phyloP scores from a whole-genome alignment of 225 moss, liverwort and hornwort species.

The Rhytidiadelphus loreus region DNA sequence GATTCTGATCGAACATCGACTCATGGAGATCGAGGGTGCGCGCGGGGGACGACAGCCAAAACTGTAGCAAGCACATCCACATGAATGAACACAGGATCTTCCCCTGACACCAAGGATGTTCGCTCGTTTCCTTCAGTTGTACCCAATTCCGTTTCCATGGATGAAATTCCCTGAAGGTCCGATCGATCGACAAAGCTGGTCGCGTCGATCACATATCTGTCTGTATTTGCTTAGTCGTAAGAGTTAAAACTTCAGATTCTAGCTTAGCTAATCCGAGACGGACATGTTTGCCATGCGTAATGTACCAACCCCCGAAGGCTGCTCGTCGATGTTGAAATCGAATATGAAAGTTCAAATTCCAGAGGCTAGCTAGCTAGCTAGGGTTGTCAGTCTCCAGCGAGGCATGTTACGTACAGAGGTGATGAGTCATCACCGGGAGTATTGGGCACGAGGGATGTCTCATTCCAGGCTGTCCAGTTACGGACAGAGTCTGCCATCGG shows the following conservation, averaged over 20 bases:
- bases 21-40: slow-evolving; percentile 18
- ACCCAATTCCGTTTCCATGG: slow-evolving; percentile 2
- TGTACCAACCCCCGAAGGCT: not conserved
- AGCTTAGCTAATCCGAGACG: not conserved
- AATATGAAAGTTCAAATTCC: not conserved
- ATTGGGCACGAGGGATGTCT: not conserved
- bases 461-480: not conserved
- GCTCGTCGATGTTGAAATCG: not conserved
- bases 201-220: not conserved
- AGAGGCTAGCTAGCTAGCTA: too few species aligned
- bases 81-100: slow-evolving; percentile 1
- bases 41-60: slow-evolving; percentile 41
- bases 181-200: not conserved
- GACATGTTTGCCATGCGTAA: not conserved
- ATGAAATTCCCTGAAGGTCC: not conserved
- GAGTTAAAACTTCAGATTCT: not conserved
- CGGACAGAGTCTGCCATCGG: not conserved
- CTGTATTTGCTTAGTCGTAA: not conserved
- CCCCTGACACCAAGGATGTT: slow-evolving; percentile 3
- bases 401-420: not conserved
- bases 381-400: not conserved
- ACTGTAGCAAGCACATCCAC: slow-evolving; percentile 32
- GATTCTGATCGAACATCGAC: slow-evolving; percentile 31
- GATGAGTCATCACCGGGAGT: not conserved
- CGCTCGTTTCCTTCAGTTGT: not conserved